A percentile compares a stretch with the other conserved stretches of the same genome.
These are phyloP conservation scores for Ampelocalamus luodianensis DNA, from an alignment of 176 grass and related monocot species.

Conservation along the genomic window DNA sequence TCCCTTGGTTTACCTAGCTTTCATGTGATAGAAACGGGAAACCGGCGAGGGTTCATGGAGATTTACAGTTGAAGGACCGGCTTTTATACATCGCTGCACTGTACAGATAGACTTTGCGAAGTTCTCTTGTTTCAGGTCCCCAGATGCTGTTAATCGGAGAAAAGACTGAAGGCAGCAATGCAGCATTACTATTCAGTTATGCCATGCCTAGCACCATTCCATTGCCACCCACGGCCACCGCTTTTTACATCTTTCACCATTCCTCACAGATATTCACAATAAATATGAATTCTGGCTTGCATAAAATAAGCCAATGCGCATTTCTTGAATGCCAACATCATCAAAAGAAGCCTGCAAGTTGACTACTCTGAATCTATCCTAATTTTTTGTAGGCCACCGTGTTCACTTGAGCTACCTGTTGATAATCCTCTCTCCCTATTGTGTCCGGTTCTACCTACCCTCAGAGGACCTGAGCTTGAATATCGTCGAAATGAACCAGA, in stretches of 20 bases:
- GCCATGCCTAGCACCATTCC: constrained; percentile 1
- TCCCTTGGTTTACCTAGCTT: background rate
- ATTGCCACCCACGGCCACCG: background rate
- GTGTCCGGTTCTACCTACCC: constrained; percentile 35
- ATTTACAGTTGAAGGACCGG: constrained; percentile 36
- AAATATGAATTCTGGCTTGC: constrained; percentile 28
- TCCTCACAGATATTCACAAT: constrained; percentile 32
- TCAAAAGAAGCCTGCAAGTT: constrained; percentile 32
- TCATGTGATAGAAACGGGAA: background rate
- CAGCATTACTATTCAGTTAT: background rate
- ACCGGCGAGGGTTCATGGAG: background rate
- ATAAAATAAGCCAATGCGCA: constrained; percentile 22
- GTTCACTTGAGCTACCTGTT: constrained; percentile 83
- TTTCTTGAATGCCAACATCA: constrained; percentile 30
- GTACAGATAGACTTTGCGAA: constrained; percentile 18
- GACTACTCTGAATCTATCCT: constrained; percentile 66
- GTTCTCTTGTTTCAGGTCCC: background rate
- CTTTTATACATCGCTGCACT: constrained; percentile 29
- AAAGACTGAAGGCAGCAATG: too few relatives aligned
- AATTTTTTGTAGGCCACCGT: constrained; percentile 54
- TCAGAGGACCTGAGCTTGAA: constrained; percentile 81
- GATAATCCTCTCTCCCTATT: constrained; percentile 61
- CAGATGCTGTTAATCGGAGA: background rate
- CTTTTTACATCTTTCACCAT: background rate
- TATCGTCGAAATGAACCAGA: constrained; percentile 85